A percentile compares a stretch with the other conserved stretches of the same genome.
These are phyloP conservation scores for Gastrolobium villosum DNA, from an alignment of 306 rosid genomes.

Conservation along the genomic window DNA sequence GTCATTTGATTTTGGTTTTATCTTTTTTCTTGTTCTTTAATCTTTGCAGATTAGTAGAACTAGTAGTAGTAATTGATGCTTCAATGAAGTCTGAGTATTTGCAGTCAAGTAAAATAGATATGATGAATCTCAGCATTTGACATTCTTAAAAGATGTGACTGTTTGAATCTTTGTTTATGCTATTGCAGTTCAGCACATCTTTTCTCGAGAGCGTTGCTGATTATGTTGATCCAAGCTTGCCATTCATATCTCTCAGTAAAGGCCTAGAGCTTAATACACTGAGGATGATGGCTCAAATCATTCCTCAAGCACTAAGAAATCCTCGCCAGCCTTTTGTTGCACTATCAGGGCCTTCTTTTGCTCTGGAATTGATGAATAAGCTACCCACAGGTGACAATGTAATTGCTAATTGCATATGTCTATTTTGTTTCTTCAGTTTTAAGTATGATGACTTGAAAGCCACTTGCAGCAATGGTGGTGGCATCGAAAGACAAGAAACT, in stretches of 20 bases:
- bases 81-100: neutral
- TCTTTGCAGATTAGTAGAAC: neutral
- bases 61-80: neutral
- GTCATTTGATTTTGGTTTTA: conserved; percentile 47
- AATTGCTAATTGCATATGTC: neutral
- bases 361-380: conserved; percentile 84
- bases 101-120: conserved; percentile 9
- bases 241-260: conserved; percentile 93
- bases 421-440: conserved; percentile 4
- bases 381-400: conserved; percentile 84
- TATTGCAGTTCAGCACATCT: conserved; percentile 81
- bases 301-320: conserved; percentile 82
- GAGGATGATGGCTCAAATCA: conserved; percentile 95
- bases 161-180: conserved; percentile 45
- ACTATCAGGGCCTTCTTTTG: conserved; percentile 95
- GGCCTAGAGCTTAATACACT: conserved; percentile 89
- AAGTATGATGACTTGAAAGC: conserved; percentile 20
- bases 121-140: neutral
- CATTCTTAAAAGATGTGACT: conserved; percentile 6
- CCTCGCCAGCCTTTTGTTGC: conserved; percentile 96
- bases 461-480: conserved; percentile 86
- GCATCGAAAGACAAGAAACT: conserved; percentile 91
- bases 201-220: conserved; percentile 86
- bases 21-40: neutral
- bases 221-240: conserved; percentile 86